Evolutionary conservation across 768 basidiomycete genomes (phyloP), one percentile per base, ranked within the genome.

Genomic region (Collybiopsis confluens): DNA sequence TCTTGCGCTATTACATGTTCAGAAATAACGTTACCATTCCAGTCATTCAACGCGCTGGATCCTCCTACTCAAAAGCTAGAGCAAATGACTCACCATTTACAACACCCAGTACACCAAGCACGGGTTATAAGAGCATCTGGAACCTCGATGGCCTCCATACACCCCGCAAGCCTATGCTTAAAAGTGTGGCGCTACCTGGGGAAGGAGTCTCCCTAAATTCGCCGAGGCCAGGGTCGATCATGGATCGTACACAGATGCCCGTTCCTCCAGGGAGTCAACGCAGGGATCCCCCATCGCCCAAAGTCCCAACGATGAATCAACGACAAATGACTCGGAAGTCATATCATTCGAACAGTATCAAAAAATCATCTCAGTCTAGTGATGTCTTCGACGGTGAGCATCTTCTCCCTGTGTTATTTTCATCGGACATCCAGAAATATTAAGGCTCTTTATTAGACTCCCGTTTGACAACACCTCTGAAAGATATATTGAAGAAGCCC

Each of bases 401-500:
- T 15, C 13, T 40, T 52, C 28, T 38, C 11, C 16, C 9, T n/a
- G 35, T 20, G 7, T 48, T 38, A 35, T 48, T 33, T 20, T 9
- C 27, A n/a, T 16, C 9, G n/a, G 13, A 18, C 21, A 23, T 36
- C 4, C 15, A 20, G 8, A 33, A 36, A 10, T 8, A 10, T 5
- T n/a, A n/a, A n/a, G n/a, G n/a, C n/a, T n/a, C n/a, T 37, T 9
- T 3, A 16, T 16, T 6, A 52, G 50, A 11, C 10, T 41, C 38
- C 16, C 23, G 27, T 26, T 1, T n/a, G 27, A 52, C 38, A 15
- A 23, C 24, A 21, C 50, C 50, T 43, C 42, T 52, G 50, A 52
- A 52, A 43, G 50, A 38, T 18, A 52, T 52, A 1, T 40, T 52
- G 15, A 52, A 52, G 50, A 52, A 52, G 35, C 16, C 47, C 8